phyloP scores from a whole-genome alignment of 2,329 filamentous ascomycete species.

The Tetracladium maxilliforme region DNA sequence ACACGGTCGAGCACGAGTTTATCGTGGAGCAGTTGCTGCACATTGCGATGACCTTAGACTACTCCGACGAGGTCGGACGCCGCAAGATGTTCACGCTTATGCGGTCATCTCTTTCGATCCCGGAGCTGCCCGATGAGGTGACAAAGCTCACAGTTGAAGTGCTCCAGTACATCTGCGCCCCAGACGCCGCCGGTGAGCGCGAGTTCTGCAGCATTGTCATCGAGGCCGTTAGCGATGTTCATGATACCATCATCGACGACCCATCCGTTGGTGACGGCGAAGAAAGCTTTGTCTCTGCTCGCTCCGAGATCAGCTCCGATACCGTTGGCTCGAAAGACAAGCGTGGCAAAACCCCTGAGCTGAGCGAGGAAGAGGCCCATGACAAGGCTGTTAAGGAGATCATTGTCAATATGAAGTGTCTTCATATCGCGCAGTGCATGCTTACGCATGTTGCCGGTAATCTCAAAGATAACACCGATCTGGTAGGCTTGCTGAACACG shows the following conservation, averaged over 20 bases:
- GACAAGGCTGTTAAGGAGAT: conserved; percentile 78
- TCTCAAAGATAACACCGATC: conserved; percentile 74
- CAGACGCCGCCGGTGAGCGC: conserved; percentile 56
- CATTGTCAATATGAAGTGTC: conserved; percentile 94
- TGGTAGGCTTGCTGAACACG: conserved; percentile 98
- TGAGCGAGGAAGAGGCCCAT: conserved; percentile 50
- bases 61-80: conserved; percentile 91
- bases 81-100: conserved; percentile 92
- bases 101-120: conserved; percentile 69
- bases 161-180: conserved; percentile 69
- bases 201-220: conserved; percentile 78
- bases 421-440: conserved; percentile 97
- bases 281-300: conserved; percentile 88
- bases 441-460: conserved; percentile 81
- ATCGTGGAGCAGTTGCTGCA: conserved; percentile 90
- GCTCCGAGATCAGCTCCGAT: conserved; percentile 64
- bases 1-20: conserved; percentile 83
- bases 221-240: conserved; percentile 90
- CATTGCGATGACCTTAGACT: conserved; percentile 83
- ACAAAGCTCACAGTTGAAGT: conserved; percentile 79
- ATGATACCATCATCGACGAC: conserved; percentile 78
- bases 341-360: conserved; percentile 22
- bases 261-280: conserved; percentile 35
- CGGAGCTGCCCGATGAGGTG: conserved; percentile 81
- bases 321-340: conserved; percentile 34